Evolutionary conservation across 805 yeast species (phyloP).

Genomic region (Maudiozyma serrabonitensis): DNA sequence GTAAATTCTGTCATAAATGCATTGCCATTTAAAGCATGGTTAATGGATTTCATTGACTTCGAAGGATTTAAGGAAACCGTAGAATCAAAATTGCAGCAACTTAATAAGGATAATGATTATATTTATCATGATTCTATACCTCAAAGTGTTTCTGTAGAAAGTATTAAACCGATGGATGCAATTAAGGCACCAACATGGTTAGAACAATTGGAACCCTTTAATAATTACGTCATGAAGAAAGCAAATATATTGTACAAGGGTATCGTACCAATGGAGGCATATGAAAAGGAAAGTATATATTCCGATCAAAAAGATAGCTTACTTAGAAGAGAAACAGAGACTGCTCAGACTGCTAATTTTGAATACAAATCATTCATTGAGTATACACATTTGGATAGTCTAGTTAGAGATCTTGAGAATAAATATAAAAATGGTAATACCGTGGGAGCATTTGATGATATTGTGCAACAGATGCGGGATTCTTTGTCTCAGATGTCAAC

Average conservation of each 20-base stretch:
- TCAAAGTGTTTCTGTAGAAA: slow-evolving; percentile 29
- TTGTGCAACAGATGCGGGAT: slow-evolving; percentile 23
- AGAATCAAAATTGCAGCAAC: slow-evolving; percentile 30
- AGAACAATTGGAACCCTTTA: slow-evolving; percentile 37
- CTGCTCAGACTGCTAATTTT: slow-evolving; percentile 66
- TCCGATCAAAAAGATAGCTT: slow-evolving; percentile 82
- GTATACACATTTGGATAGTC: slow-evolving; percentile 63
- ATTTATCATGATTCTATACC: slow-evolving; percentile 80
- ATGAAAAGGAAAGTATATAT: slow-evolving; percentile 77
- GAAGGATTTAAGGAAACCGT: slow-evolving; percentile 25
- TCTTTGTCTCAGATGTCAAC: slow-evolving; percentile 24
- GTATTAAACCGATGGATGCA: slow-evolving; percentile 43
- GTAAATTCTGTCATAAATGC: slow-evolving; percentile 28
- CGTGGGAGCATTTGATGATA: slow-evolving; percentile 12
- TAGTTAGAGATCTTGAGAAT: slow-evolving; percentile 44
- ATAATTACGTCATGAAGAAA: slow-evolving; percentile 30
- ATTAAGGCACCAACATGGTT: slow-evolving; percentile 63
- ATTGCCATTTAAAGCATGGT: slow-evolving; percentile 27
- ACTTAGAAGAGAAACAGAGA: slow-evolving; percentile 64
- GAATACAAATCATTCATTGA: slow-evolving; percentile 74
- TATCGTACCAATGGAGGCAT: slow-evolving; percentile 78
- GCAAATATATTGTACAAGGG: slow-evolving; percentile 55
- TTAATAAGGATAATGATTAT: slow-evolving; percentile 79
- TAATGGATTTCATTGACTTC: slow-evolving; percentile 28
- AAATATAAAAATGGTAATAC: slow-evolving; percentile 26